A percentile compares a stretch with the other conserved stretches of the same genome.
These are phyloP conservation scores for Russula foetens DNA, from an alignment of 768 basidiomycete genomes.

Conservation along the genomic window DNA sequence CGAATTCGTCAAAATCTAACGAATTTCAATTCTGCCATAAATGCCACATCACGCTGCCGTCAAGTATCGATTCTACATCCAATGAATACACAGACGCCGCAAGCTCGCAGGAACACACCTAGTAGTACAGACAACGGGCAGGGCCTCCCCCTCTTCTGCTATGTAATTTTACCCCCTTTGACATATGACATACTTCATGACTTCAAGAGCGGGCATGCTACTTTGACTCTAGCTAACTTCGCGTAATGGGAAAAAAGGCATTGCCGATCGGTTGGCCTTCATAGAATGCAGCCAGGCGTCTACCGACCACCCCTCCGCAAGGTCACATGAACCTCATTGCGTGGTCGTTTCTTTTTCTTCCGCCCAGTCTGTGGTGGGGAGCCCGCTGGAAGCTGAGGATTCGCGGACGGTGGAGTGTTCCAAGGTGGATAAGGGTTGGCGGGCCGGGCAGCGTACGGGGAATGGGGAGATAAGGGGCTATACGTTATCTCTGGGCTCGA, in stretches of 20 bases:
- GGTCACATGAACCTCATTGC: background rate
- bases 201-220: background rate
- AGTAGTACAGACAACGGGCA: background rate
- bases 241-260: background rate
- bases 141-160: background rate
- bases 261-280: background rate
- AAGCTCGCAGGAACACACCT: conserved; percentile 5
- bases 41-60: background rate
- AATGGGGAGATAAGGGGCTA: background rate
- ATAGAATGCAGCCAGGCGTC: background rate
- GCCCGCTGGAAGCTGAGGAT: background rate
- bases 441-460: background rate
- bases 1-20: background rate
- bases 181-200: background rate
- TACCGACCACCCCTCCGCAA: conserved; percentile 11
- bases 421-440: background rate
- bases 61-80: background rate
- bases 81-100: background rate
- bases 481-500: background rate
- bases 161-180: background rate
- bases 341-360: background rate
- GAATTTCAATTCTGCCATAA: background rate
- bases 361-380: background rate
- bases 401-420: background rate
- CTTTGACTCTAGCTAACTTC: background rate